Conservation (phyloP, 306 rosid genomes). For the Trifolium subterraneum region DNA sequence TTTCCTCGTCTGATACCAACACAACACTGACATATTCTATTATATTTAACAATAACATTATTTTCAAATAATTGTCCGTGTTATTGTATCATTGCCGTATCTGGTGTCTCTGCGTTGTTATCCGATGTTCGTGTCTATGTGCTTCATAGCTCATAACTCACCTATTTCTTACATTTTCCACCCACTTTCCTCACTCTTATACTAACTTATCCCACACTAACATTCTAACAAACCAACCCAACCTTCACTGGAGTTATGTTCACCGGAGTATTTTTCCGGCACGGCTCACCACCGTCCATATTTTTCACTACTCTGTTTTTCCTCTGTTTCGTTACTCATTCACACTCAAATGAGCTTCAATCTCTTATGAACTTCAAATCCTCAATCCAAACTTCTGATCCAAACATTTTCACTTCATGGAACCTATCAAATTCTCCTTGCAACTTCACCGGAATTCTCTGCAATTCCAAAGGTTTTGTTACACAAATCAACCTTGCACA, state of each 20-base stretch:
- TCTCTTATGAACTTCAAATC: slow-evolving; percentile 56
- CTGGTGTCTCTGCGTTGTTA: too few species aligned
- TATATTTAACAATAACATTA: too few species aligned
- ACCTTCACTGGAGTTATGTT: slow-evolving; percentile 46
- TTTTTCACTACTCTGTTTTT: slow-evolving; percentile 45
- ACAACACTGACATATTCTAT: too few species aligned
- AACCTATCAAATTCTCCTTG: slow-evolving; percentile 40
- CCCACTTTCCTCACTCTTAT: slow-evolving; percentile 33
- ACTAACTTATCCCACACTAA: background rate
- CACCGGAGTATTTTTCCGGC: slow-evolving; percentile 40
- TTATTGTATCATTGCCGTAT: too few species aligned
- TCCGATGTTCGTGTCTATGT: too few species aligned
- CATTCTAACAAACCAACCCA: background rate
- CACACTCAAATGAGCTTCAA: slow-evolving; percentile 56
- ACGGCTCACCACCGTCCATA: slow-evolving; percentile 20
- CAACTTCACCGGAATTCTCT: slow-evolving; percentile 64
- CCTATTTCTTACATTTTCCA: background rate
- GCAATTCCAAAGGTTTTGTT: slow-evolving; percentile 63
- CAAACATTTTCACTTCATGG: slow-evolving; percentile 64
- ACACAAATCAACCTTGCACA: slow-evolving; percentile 63
- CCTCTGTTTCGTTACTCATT: slow-evolving; percentile 41
- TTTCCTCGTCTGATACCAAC: too few species aligned
- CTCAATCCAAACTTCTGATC: slow-evolving; percentile 50
- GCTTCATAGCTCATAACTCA: background rate
- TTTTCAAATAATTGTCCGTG: too few species aligned